A percentile compares a stretch with the other conserved stretches of the same genome.
Conservation (phyloP, 1,139 yeast species). For the Meyerozyma carpophila region DNA sequence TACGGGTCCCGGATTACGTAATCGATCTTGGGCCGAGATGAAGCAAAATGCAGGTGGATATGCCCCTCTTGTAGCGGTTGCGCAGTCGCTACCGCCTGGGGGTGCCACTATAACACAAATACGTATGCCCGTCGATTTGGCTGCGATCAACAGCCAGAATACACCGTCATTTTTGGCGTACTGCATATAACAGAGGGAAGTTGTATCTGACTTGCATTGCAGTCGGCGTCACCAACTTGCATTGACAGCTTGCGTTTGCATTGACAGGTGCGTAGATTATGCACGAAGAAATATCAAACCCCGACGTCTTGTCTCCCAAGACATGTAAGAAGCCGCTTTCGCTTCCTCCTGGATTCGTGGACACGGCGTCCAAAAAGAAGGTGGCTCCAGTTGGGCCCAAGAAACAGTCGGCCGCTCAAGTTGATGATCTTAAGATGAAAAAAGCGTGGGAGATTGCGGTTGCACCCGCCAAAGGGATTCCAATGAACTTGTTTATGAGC, state of each 20-base stretch:
- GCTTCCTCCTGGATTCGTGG: not conserved
- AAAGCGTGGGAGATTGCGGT: slow-evolving; percentile 87
- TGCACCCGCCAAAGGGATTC: slow-evolving; percentile 79
- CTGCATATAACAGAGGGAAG: no score
- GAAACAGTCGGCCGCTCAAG: slow-evolving; percentile 4
- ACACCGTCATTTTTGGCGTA: no score
- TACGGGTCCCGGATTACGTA: not conserved
- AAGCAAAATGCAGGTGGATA: no score
- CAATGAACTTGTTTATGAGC: slow-evolving; percentile 86
- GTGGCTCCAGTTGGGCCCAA: not conserved
- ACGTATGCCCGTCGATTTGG: no score
- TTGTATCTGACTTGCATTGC: no score
- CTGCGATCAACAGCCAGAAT: no score
- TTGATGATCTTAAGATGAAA: slow-evolving; percentile 43
- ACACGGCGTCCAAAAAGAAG: not conserved
- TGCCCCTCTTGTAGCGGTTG: no score
- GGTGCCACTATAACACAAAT: no score
- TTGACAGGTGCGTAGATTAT: not conserved
- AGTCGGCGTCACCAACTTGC: no score
- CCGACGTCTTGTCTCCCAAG: not conserved
- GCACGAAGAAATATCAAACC: not conserved
- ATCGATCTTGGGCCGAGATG: no score
- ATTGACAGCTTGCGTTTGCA: not conserved
- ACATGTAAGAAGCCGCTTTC: not conserved
- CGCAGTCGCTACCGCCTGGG: no score